Conservation (phyloP, 2,329 filamentous ascomycete species). For the Pseudohalonectria lignicola region DNA sequence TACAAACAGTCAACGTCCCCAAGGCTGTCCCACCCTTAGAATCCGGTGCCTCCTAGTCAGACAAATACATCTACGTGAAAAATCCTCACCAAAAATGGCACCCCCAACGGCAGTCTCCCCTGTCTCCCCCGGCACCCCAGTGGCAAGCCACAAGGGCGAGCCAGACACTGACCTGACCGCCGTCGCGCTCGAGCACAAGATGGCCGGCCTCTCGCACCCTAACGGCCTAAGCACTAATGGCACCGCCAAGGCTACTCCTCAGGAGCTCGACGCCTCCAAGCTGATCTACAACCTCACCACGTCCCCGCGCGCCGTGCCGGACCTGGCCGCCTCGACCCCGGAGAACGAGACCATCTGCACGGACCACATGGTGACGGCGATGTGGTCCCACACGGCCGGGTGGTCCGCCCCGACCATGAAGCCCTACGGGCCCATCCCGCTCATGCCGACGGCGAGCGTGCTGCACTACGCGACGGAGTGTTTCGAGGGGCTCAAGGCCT, state of each 20-base stretch:
- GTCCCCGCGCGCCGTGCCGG: conserved; percentile 39
- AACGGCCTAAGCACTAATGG: conserved; percentile 15
- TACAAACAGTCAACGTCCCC: no score
- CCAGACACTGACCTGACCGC: conserved; percentile 41
- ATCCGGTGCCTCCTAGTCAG: no score
- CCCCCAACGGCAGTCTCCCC: conserved; percentile 10
- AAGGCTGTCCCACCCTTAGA: no score
- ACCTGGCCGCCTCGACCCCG: conserved; percentile 32
- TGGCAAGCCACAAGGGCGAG: conserved; percentile 21
- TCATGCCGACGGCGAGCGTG: conserved; percentile 71
- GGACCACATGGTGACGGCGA: conserved; percentile 78
- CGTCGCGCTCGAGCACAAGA: conserved; percentile 38
- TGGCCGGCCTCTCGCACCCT: conserved; percentile 20
- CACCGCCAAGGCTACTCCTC: conserved; percentile 25
- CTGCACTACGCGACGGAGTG: conserved; percentile 88
- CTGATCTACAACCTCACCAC: conserved; percentile 42
- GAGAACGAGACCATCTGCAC: conserved; percentile 50
- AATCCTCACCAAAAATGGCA: conserved; percentile 11
- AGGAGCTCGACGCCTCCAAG: conserved; percentile 51
- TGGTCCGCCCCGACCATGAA: conserved; percentile 66
- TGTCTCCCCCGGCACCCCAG: conserved; percentile 17
- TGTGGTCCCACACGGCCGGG: conserved; percentile 54
- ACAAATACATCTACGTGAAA: no score
- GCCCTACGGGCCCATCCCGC: conserved; percentile 65
- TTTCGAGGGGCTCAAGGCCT: conserved; percentile 77